Percentiles rank a stretch among this genome's conserved stretches.
These are phyloP conservation scores for Nicotiana paniculata DNA, from an alignment of 257 asterid species.

Conservation along the genomic window DNA sequence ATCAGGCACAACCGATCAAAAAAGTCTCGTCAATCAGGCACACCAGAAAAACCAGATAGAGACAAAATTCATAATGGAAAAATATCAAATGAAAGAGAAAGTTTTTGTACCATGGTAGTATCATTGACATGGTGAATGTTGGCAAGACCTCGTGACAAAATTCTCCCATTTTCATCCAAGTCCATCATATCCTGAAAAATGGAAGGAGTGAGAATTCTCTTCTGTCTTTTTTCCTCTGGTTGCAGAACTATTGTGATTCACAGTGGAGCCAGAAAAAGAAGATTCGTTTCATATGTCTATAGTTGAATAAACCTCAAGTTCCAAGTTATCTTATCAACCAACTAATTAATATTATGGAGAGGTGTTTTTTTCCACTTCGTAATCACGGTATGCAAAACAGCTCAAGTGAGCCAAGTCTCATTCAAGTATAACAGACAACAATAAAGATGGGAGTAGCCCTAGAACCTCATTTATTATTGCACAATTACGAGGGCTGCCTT, in stretches of 20 bases:
- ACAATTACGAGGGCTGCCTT: not conserved
- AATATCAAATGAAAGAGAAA: not conserved
- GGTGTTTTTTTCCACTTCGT: not conserved
- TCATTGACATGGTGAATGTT: conserved; percentile 86
- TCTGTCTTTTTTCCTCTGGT: not conserved
- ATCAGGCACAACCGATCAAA: not conserved
- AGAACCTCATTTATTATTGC: not conserved
- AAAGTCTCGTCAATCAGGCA: not conserved
- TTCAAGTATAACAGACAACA: not conserved
- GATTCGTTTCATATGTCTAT: not conserved
- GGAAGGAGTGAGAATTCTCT: not conserved
- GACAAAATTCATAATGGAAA: not conserved
- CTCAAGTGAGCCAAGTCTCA: not conserved
- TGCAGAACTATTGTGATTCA: not conserved
- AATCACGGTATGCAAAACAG: too few relatives aligned
- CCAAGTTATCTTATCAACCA: not conserved
- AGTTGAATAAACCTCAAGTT: not conserved
- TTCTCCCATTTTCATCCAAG: conserved; percentile 57
- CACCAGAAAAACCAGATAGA: not conserved
- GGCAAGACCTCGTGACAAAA: conserved; percentile 64
- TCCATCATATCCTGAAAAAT: conserved; percentile 81
- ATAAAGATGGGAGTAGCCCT: not conserved
- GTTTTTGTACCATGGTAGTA: conserved; percentile 50
- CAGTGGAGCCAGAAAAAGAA: not conserved
- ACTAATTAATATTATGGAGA: not conserved